Conservation (phyloP, 1,284 basidiomycete species). For the Ganoderma boninense region DNA sequence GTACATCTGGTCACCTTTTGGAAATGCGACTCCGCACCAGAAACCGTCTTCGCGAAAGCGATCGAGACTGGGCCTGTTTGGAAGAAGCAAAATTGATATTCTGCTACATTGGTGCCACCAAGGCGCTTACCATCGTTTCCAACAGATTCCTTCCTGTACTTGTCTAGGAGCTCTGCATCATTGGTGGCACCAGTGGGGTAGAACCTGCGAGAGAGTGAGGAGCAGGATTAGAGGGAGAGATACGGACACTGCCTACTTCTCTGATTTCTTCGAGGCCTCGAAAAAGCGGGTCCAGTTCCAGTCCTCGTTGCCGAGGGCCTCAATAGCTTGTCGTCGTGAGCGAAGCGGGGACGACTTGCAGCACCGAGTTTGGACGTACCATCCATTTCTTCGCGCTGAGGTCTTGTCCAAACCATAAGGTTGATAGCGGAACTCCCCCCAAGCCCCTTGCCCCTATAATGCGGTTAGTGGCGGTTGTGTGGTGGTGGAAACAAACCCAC, state of each 20-base stretch:
- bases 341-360: neutral
- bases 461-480: neutral
- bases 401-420: slow-evolving; percentile 24
- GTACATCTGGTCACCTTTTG: slow-evolving; percentile 18
- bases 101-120: neutral
- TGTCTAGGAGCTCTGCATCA: neutral
- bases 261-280: slow-evolving; percentile 32
- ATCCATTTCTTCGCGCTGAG: slow-evolving; percentile 26
- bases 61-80: slow-evolving; percentile 22
- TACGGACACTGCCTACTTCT: slow-evolving; percentile 19
- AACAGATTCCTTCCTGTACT: slow-evolving; percentile 11
- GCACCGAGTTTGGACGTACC: slow-evolving; percentile 12
- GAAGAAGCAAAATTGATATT: neutral
- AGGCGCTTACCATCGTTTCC: slow-evolving; percentile 19
- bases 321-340: slow-evolving; percentile 19
- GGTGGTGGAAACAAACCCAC: neutral
- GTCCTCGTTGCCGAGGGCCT: slow-evolving; percentile 39
- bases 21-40: slow-evolving; percentile 22
- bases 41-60: slow-evolving; percentile 16
- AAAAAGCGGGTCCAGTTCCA: slow-evolving; percentile 39
- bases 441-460: slow-evolving; percentile 27
- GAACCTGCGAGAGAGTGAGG: neutral
- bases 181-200: neutral
- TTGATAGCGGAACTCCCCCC: slow-evolving; percentile 32
- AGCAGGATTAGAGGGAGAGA: neutral